phyloP scores from a whole-genome alignment of 1,284 basidiomycete species.

The Moesziomyces sp. region DNA sequence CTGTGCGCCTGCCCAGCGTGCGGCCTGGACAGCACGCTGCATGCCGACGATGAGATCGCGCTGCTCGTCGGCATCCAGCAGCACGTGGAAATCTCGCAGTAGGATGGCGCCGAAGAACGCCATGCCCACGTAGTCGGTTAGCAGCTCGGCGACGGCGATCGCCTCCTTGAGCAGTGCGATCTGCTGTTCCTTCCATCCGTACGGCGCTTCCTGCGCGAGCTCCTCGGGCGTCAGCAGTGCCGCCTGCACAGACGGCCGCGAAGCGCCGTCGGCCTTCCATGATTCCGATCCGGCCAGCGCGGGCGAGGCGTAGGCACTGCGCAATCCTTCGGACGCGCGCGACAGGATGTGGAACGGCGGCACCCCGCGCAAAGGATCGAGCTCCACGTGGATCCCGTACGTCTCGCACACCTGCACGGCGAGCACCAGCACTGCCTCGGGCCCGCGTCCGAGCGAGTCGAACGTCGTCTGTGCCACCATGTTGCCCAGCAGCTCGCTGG shows the following conservation, averaged over 20 bases:
- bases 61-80: slow-evolving; percentile 58
- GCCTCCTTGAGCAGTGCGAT: slow-evolving; percentile 89
- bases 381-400: slow-evolving; percentile 62
- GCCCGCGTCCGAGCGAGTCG: slow-evolving; percentile 32
- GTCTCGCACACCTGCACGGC: slow-evolving; percentile 64
- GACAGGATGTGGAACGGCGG: slow-evolving; percentile 57
- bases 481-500: slow-evolving; percentile 36
- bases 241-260: slow-evolving; percentile 4
- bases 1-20: slow-evolving; percentile 50
- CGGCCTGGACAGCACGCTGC: slow-evolving; percentile 60
- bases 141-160: slow-evolving; percentile 85
- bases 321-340: slow-evolving; percentile 40
- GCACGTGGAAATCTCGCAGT: slow-evolving; percentile 41
- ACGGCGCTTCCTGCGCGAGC: slow-evolving; percentile 66
- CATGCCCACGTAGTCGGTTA: slow-evolving; percentile 77
- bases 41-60: slow-evolving; percentile 55
- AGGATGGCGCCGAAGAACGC: slow-evolving; percentile 49
- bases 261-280: slow-evolving; percentile 8
- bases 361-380: slow-evolving; percentile 50
- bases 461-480: slow-evolving; percentile 42
- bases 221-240: slow-evolving; percentile 34
- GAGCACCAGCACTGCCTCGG: slow-evolving; percentile 62
- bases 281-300: slow-evolving; percentile 18
- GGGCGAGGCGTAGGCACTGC: slow-evolving; percentile 49
- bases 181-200: slow-evolving; percentile 93